phyloP scores from a whole-genome alignment of 2,329 filamentous ascomycete genomes.

The Colletotrichum scovillei region DNA sequence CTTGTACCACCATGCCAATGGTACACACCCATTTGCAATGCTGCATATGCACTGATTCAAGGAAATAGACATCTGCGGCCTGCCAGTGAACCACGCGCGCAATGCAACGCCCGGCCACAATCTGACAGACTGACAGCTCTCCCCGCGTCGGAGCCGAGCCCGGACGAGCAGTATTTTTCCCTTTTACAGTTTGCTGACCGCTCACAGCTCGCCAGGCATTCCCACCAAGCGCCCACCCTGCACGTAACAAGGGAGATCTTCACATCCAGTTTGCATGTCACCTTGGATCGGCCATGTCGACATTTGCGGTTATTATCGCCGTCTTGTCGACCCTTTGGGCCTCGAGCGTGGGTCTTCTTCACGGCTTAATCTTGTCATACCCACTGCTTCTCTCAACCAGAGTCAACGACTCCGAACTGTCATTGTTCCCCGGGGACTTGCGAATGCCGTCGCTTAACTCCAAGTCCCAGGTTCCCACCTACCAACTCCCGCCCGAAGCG shows the following conservation, averaged over 20 bases:
- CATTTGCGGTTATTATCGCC: constrained; percentile 22
- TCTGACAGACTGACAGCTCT: not conserved
- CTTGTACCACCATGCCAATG: not conserved
- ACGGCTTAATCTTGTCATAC: constrained; percentile 21
- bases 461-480: not conserved
- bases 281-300: constrained; percentile 12
- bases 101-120: constrained; percentile 8
- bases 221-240: not conserved
- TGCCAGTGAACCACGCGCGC: constrained; percentile 8
- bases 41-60: constrained; percentile 20
- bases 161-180: constrained; percentile 5
- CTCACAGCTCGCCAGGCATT: not conserved
- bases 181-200: not conserved
- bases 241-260: constrained; percentile 13
- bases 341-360: constrained; percentile 13
- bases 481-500: constrained; percentile 23
- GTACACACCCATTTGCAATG: not conserved
- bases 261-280: constrained; percentile 1
- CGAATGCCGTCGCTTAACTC: constrained; percentile 26
- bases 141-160: constrained; percentile 22
- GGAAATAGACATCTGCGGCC: not conserved
- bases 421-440: not conserved
- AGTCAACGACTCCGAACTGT: not conserved
- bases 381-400: constrained; percentile 13
- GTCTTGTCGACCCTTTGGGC: constrained; percentile 10